Conservation (phyloP, 2,329 filamentous ascomycete genomes). For the Torrubiella hemipterigena region DNA sequence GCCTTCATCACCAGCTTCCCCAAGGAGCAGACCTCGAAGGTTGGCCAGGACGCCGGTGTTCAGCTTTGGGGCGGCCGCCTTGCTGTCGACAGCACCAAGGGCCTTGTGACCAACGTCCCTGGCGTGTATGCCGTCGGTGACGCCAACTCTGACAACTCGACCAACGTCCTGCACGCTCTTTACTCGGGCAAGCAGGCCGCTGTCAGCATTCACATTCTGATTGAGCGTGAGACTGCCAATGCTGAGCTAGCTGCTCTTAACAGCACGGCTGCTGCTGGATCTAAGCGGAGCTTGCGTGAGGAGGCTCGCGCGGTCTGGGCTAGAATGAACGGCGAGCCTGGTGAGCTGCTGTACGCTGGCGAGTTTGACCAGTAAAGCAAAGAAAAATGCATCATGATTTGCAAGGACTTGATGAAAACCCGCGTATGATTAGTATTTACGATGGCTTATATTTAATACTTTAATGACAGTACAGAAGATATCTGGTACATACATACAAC, state of each 20-base stretch:
- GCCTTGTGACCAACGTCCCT: constrained; percentile 35
- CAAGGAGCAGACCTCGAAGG: constrained; percentile 30
- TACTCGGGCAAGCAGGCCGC: constrained; percentile 46
- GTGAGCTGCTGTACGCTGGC: constrained; percentile 33
- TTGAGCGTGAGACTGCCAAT: constrained; percentile 26
- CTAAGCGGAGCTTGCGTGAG: constrained; percentile 18
- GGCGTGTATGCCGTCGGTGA: constrained; percentile 49
- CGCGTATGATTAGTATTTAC: too few relatives aligned
- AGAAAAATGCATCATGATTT: too few relatives aligned
- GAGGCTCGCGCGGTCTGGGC: constrained; percentile 32
- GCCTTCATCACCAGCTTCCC: constrained; percentile 40
- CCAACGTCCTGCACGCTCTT: constrained; percentile 50
- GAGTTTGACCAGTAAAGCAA: constrained; percentile 17
- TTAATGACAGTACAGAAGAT: too few relatives aligned
- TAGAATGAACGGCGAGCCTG: constrained; percentile 27
- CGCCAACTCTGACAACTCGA: constrained; percentile 45
- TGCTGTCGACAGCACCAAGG: constrained; percentile 24
- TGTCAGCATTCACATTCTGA: constrained; percentile 40
- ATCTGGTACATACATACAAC: too few relatives aligned
- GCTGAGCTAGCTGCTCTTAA: constrained; percentile 18
- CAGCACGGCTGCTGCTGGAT: not conserved
- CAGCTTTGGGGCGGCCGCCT: constrained; percentile 30
- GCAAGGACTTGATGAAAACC: too few relatives aligned
- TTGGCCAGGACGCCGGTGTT: constrained; percentile 36
- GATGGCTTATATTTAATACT: too few relatives aligned